Percentiles rank a stretch among this genome's conserved stretches.
Conservation (phyloP, 345 rosid genomes). For the Cardiospermum halicacabum region DNA sequence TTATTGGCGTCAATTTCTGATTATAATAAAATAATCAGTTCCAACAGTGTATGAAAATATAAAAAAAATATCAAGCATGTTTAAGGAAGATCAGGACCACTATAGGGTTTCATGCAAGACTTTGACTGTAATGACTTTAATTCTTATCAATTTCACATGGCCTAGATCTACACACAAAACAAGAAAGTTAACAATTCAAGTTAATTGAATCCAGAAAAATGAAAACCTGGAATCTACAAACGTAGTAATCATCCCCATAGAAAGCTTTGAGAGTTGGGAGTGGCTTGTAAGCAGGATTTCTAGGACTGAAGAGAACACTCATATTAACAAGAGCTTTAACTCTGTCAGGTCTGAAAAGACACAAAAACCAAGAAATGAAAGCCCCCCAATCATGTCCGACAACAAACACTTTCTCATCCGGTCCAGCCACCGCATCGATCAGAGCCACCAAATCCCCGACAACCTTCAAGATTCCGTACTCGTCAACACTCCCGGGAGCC, state of each 20-base stretch:
- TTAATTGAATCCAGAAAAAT: background rate
- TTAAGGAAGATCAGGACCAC: background rate
- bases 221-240: conserved; percentile 75
- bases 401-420: conserved; percentile 41
- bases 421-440: conserved; percentile 37
- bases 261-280: conserved; percentile 32
- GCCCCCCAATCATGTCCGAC: conserved; percentile 86
- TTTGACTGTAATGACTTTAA: no score
- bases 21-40: conserved; percentile 13
- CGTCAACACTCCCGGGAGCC: conserved; percentile 36
- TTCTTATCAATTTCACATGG: no score
- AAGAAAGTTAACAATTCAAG: no score
- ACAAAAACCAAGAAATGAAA: conserved; percentile 52
- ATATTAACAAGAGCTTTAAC: conserved; percentile 59
- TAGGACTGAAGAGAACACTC: conserved; percentile 43
- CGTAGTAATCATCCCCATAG: conserved; percentile 69
- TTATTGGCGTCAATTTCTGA: background rate
- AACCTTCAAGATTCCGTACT: conserved; percentile 46
- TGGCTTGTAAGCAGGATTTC: conserved; percentile 55
- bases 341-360: conserved; percentile 52
- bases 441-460: conserved; percentile 56
- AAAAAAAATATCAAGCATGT: background rate
- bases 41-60: background rate
- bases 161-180: no score
- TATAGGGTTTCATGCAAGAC: background rate